A percentile compares a stretch with the other conserved stretches of the same genome.
These are phyloP conservation scores for Hepatocystis sp. DNA, from an alignment of 169 alveolate genomes.

Conservation along the genomic window DNA sequence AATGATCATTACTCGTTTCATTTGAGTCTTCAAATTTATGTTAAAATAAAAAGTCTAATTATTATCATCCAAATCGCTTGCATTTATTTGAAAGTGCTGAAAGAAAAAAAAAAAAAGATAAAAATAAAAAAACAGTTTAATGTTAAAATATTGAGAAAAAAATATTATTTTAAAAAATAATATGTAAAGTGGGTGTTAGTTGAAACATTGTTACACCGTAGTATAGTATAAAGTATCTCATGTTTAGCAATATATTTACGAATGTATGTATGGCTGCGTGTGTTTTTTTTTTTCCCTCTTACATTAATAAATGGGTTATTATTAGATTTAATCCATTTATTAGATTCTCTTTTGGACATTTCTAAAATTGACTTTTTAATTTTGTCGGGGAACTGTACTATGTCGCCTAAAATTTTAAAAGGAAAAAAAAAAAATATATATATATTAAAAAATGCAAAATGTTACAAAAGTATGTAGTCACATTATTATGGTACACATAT, in stretches of 20 bases:
- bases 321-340: constrained; percentile 62
- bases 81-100: constrained; percentile 50
- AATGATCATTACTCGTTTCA: too few species aligned
- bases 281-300: constrained; percentile 1
- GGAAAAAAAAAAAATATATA: constrained; percentile 1
- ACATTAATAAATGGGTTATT: constrained; percentile 76
- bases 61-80: constrained; percentile 53
- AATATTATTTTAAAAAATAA: background rate
- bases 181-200: too few species aligned
- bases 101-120: constrained; percentile 17
- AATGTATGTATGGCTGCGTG: too few species aligned
- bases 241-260: too few species aligned
- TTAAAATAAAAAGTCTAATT: constrained; percentile 1
- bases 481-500: background rate
- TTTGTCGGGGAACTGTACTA: constrained; percentile 57
- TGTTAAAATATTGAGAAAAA: background rate
- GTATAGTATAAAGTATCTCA: too few species aligned
- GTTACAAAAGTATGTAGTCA: background rate
- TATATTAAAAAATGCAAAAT: background rate
- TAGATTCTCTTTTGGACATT: constrained; percentile 31
- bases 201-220: too few species aligned
- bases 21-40: too few species aligned
- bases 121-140: constrained; percentile 6
- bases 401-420: constrained; percentile 41
- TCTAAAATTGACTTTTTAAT: constrained; percentile 44